Evolutionary conservation across 208 protist species (phyloP).

Genomic region (Tritrichomonas foetus): DNA sequence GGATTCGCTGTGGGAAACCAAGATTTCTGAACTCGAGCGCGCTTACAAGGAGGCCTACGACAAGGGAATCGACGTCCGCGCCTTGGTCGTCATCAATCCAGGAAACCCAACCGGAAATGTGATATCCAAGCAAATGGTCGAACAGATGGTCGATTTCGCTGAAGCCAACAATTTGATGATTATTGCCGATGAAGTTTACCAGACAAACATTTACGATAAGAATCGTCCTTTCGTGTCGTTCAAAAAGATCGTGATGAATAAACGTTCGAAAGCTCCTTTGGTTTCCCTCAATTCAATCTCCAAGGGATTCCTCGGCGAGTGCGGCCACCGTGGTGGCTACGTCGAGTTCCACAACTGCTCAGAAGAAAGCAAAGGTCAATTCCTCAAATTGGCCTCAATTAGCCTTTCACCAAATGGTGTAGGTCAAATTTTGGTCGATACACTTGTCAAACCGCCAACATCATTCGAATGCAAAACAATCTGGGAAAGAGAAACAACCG

Average conservation of each 20-base stretch:
- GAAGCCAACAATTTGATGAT: conserved; percentile 71
- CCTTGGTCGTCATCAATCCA: conserved; percentile 95
- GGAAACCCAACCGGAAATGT: conserved; percentile 53
- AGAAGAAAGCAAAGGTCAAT: conserved; percentile 62
- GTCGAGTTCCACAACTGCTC: conserved; percentile 75
- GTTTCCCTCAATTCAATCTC: conserved; percentile 94
- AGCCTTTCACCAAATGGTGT: conserved; percentile 78
- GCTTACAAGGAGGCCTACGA: conserved; percentile 61
- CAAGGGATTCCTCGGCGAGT: conserved; percentile 82
- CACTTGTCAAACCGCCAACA: conserved; percentile 91
- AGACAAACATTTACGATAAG: conserved; percentile 86
- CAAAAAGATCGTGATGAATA: conserved; percentile 64
- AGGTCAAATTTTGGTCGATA: conserved; percentile 79
- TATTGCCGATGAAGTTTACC: conserved; percentile 98
- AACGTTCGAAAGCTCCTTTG: conserved; percentile 63
- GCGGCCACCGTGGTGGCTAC: conserved; percentile 94
- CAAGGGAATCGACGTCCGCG: conserved; percentile 69
- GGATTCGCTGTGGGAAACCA: conserved; percentile 72
- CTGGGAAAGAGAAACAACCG: conserved; percentile 61
- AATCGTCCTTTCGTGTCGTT: conserved; percentile 61
- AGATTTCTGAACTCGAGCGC: conserved; percentile 63
- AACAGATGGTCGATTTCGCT: conserved; percentile 68
- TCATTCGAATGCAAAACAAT: conserved; percentile 73
- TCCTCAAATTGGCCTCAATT: conserved; percentile 89
- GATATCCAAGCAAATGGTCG: background rate